Percentiles rank a stretch among this genome's conserved stretches.
Evolutionary conservation across 306 rosid genomes (phyloP).

Genomic region (Citrullus colocynthis): DNA sequence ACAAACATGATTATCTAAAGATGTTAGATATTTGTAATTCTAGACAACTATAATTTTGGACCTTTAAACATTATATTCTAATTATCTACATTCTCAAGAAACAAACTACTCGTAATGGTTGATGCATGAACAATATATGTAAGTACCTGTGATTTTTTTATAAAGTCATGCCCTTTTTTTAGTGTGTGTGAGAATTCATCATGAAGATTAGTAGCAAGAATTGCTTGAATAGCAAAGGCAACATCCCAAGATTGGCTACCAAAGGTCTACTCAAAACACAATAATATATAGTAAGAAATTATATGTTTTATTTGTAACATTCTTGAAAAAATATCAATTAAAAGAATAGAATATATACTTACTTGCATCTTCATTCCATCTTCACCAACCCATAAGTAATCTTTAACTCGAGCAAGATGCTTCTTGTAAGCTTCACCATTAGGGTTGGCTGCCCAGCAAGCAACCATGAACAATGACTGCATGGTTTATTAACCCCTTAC

Average conservation of each 20-base stretch:
- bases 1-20: too few relatives aligned
- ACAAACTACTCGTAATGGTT: too few relatives aligned
- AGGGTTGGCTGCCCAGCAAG: slow-evolving; percentile 87
- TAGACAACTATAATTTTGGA: too few relatives aligned
- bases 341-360: neutral
- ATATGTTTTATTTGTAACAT: too few relatives aligned
- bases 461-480: slow-evolving; percentile 80
- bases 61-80: too few relatives aligned
- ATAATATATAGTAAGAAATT: too few relatives aligned
- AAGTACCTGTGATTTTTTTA: neutral
- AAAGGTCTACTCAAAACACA: neutral
- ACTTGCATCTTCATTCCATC: slow-evolving; percentile 99
- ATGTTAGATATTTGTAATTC: too few relatives aligned
- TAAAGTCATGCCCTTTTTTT: neutral
- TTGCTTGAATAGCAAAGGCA: neutral
- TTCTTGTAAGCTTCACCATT: slow-evolving; percentile 76
- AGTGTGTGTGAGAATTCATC: neutral
- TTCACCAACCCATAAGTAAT: slow-evolving; percentile 85
- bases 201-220: neutral
- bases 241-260: slow-evolving; percentile 10
- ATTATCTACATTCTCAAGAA: too few relatives aligned
- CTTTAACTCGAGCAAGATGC: slow-evolving; percentile 79
- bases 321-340: too few relatives aligned
- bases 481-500: neutral
- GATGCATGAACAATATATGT: neutral